These are phyloP conservation scores for Nitzschia sp. DNA, from an alignment of 108 stramenopile species.

Conservation along the genomic window DNA sequence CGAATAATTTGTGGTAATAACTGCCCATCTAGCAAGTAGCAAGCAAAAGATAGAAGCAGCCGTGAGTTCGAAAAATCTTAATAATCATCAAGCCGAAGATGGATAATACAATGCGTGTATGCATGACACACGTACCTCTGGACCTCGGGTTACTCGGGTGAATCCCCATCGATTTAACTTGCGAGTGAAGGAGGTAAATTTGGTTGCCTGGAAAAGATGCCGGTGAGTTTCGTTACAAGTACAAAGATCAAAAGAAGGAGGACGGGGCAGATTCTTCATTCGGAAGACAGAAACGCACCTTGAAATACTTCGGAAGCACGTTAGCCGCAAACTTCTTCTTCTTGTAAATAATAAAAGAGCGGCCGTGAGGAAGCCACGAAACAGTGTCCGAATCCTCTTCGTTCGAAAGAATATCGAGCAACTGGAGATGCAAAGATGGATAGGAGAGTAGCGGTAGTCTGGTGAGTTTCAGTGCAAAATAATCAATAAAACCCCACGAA, in stretches of 20 bases:
- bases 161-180: slow-evolving; percentile 69
- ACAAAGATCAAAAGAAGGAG: too few relatives aligned
- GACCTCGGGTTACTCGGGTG: slow-evolving; percentile 55
- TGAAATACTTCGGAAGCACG: slow-evolving; percentile 84
- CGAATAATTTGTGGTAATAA: slow-evolving; percentile 59
- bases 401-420: slow-evolving; percentile 44
- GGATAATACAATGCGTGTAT: too few relatives aligned
- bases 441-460: background rate
- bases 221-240: too few relatives aligned
- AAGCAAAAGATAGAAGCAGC: background rate
- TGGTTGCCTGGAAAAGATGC: too few relatives aligned
- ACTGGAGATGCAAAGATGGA: slow-evolving; percentile 2
- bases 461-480: too few relatives aligned
- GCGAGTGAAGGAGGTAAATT: slow-evolving; percentile 78
- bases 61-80: background rate
- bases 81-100: background rate
- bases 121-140: slow-evolving; percentile 38
- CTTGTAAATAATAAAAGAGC: slow-evolving; percentile 50
- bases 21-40: slow-evolving; percentile 18
- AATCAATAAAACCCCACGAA: background rate
- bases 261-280: too few relatives aligned
- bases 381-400: slow-evolving; percentile 39
- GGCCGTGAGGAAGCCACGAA: slow-evolving; percentile 53
- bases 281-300: too few relatives aligned
- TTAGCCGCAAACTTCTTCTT: slow-evolving; percentile 56